Evolutionary conservation across 305 asterid genomes (phyloP).

Genomic region (Nicotiana rustica): DNA sequence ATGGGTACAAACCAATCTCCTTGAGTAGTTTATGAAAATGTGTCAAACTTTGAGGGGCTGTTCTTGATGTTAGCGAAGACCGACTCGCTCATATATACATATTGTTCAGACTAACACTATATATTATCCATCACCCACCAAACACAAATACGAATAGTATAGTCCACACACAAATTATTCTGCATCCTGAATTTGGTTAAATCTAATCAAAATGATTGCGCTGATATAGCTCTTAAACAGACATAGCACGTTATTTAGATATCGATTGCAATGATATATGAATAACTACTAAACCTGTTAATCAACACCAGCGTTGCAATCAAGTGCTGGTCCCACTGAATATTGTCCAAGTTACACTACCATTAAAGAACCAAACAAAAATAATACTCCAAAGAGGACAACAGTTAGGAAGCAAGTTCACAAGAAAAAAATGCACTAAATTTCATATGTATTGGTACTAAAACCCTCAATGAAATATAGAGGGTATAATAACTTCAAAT

Average conservation of each 20-base stretch:
- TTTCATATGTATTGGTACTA: background rate
- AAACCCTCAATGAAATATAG: background rate
- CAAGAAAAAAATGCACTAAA: background rate
- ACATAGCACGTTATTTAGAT: background rate
- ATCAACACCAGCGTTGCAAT: background rate
- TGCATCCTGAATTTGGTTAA: too few species aligned
- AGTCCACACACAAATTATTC: too few species aligned
- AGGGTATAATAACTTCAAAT: background rate
- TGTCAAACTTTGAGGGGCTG: too few species aligned
- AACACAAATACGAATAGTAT: background rate
- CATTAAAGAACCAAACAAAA: background rate
- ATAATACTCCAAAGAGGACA: background rate
- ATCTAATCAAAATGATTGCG: too few species aligned
- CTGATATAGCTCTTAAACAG: background rate
- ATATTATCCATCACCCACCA: background rate
- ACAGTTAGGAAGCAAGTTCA: background rate
- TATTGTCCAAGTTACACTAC: background rate
- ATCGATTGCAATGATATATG: too few species aligned
- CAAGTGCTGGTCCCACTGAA: background rate
- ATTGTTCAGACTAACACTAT: background rate
- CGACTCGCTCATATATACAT: background rate
- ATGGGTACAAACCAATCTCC: too few species aligned
- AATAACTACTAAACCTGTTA: background rate
- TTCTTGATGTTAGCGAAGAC: background rate
- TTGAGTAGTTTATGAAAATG: too few species aligned